phyloP scores from a whole-genome alignment of 331 rosid genomes.

The Acacia pycnantha region DNA sequence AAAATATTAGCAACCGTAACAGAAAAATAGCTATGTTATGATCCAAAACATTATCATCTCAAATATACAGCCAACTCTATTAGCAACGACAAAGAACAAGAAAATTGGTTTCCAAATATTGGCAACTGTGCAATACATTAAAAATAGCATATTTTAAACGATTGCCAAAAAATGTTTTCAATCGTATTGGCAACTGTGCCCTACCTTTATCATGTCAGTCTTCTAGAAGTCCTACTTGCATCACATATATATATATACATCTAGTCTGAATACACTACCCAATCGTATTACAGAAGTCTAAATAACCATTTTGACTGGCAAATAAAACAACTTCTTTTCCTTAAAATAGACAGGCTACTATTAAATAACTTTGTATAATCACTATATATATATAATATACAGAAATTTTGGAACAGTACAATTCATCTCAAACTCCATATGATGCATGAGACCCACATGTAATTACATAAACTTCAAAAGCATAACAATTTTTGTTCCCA shows the following conservation, averaged over 20 bases:
- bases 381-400: rapidly evolving
- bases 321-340: too few species aligned
- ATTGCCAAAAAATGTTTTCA: not conserved
- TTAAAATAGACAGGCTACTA: too few species aligned
- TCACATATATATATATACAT: not conserved
- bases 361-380: too few species aligned
- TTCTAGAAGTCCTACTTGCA: not conserved
- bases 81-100: not conserved
- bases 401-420: too few species aligned
- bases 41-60: not conserved
- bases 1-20: not conserved
- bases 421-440: too few species aligned
- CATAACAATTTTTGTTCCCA: not conserved
- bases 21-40: not conserved
- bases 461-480: not conserved
- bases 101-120: not conserved
- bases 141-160: not conserved
- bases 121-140: not conserved
- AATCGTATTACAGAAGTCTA: not conserved
- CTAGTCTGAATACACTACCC: not conserved
- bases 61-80: not conserved
- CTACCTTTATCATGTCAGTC: not conserved
- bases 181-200: too few species aligned
- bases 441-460: not conserved
- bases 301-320: not conserved